These are phyloP conservation scores for Penicillium canariense DNA, from an alignment of 495 filamentous ascomycete genomes.

Conservation along the genomic window DNA sequence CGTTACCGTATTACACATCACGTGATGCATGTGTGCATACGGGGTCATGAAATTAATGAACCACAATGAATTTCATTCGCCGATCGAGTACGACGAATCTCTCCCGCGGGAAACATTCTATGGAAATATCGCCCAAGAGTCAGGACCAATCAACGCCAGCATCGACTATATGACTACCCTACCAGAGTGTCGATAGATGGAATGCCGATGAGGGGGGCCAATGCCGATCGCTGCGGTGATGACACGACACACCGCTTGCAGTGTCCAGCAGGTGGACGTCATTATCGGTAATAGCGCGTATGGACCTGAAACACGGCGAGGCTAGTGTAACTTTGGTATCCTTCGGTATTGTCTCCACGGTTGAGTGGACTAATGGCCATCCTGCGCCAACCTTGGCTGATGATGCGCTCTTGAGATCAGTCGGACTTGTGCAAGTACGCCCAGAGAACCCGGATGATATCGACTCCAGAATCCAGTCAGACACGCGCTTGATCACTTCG, in stretches of 20 bases:
- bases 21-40: constrained; percentile 18
- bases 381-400: constrained; percentile 16
- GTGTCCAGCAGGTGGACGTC: constrained; percentile 11
- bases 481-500: not conserved
- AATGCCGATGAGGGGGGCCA: constrained; percentile 2
- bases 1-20: constrained; percentile 25
- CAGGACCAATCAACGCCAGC: too few relatives aligned
- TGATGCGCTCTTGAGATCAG: constrained; percentile 4
- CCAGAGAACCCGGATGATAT: too few relatives aligned
- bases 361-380: too few relatives aligned
- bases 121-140: too few relatives aligned
- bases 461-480: not conserved
- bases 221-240: constrained; percentile 11
- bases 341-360: not conserved
- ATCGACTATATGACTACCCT: not conserved
- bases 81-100: too few relatives aligned
- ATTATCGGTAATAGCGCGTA: constrained; percentile 16
- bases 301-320: constrained; percentile 16
- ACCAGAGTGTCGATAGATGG: not conserved
- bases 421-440: too few relatives aligned
- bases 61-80: not conserved
- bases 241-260: constrained; percentile 24
- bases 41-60: not conserved
- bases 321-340: constrained; percentile 14
- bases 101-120: too few relatives aligned